Percentiles rank a stretch among this genome's conserved stretches.
Conservation (phyloP, 176 grass and related monocot species). For the Sorghum bicolor region Sorghum_bicolor_NCBIv3 NC_012876.2:60702001-60702500, state of each 20-base stretch:
- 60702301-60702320: not conserved
- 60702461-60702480: not conserved
- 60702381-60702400: not conserved
- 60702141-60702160: not conserved
- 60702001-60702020: conserved; percentile 67
- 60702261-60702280: conserved; percentile 85
- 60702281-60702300: conserved; percentile 22
- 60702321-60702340: not conserved
- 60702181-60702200: conserved; percentile 75
- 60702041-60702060: conserved; percentile 88
- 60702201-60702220: conserved; percentile 29
- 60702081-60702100: not conserved
- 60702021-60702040: conserved; percentile 62
- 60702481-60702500: not conserved
- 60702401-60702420: not conserved
- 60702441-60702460: not conserved
- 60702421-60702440: not conserved
- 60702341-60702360: not conserved
- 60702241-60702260: conserved; percentile 95
- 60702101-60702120: not conserved
- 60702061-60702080: conserved; percentile 61
- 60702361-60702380: not conserved
- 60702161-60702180: conserved; percentile 65
- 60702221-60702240: conserved; percentile 91
- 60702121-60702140: not conserved